phyloP scores from a whole-genome alignment of 805 yeast genomes.

The Pichia occidentalis region DNA sequence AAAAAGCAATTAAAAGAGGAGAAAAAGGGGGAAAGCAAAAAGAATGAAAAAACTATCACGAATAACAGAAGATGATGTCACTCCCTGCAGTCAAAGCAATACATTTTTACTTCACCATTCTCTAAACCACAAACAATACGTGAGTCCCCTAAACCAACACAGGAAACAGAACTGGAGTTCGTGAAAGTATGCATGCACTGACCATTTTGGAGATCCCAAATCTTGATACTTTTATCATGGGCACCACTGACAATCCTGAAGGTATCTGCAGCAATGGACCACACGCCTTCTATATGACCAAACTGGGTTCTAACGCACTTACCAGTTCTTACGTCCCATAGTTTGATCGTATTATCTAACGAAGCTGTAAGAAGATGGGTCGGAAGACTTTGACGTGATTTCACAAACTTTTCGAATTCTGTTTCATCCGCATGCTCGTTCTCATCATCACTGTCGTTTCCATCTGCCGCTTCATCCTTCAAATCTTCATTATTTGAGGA shows the following conservation, averaged over 20 bases:
- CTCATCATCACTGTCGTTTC: constrained; percentile 12
- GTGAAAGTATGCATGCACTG: constrained; percentile 90
- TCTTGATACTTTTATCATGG: constrained; percentile 81
- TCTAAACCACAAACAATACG: constrained; percentile 88
- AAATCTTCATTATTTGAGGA: constrained; percentile 19
- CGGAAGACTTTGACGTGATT: constrained; percentile 44
- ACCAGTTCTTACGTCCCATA: constrained; percentile 87
- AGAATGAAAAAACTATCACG: not conserved
- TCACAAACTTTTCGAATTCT: constrained; percentile 12
- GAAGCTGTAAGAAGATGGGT: constrained; percentile 84
- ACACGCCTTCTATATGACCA: constrained; percentile 97
- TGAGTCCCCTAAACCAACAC: constrained; percentile 86
- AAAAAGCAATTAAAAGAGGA: not conserved
- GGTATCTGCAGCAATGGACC: constrained; percentile 95
- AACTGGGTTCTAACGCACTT: constrained; percentile 89
- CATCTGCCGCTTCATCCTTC: constrained; percentile 35
- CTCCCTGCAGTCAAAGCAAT: constrained; percentile 51
- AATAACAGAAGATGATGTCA: no score
- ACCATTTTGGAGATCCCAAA: constrained; percentile 96
- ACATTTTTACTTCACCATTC: constrained; percentile 79
- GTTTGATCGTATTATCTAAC: constrained; percentile 83
- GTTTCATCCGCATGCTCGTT: constrained; percentile 9
- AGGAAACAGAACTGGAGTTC: constrained; percentile 53
- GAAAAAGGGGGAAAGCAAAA: not conserved
- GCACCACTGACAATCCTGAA: constrained; percentile 93